phyloP scores from a whole-genome alignment of 441 rosid species.

The Metrosideros polymorpha region DNA sequence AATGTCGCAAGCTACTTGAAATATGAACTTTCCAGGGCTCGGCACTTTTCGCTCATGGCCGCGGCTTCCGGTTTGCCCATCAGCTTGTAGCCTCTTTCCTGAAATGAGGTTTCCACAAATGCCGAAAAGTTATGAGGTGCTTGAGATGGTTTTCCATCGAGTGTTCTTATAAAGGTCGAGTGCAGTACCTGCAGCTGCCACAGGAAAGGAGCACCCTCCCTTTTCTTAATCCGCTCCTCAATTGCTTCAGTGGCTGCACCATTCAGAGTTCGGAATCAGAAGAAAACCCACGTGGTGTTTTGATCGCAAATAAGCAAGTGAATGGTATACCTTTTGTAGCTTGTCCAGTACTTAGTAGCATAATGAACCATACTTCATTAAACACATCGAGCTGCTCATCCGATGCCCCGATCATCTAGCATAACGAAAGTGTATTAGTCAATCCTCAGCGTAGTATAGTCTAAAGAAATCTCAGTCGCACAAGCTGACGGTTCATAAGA shows the following conservation, averaged over 20 bases:
- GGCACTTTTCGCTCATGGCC: constrained; percentile 34
- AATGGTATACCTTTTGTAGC: constrained; percentile 35
- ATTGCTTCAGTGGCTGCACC: constrained; percentile 24
- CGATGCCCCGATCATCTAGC: constrained; percentile 69
- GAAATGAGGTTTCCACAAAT: not conserved
- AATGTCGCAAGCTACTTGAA: constrained; percentile 14
- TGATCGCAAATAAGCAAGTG: not conserved
- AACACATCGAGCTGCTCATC: constrained; percentile 87
- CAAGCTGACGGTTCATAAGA: not conserved
- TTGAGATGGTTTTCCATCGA: not conserved
- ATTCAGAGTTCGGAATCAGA: not conserved
- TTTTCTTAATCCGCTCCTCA: constrained; percentile 37
- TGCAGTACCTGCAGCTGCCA: constrained; percentile 68
- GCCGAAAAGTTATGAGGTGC: not conserved
- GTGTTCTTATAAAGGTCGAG: not conserved
- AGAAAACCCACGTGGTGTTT: not conserved
- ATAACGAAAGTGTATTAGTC: not conserved
- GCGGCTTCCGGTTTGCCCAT: constrained; percentile 37
- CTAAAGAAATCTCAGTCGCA: not conserved
- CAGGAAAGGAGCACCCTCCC: constrained; percentile 62
- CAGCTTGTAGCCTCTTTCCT: constrained; percentile 56
- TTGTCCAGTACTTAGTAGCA: constrained; percentile 57
- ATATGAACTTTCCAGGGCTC: constrained; percentile 41
- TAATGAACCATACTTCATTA: constrained; percentile 63
- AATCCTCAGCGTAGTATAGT: not conserved